Conservation (phyloP, 2,329 filamentous ascomycete genomes). For the Aspergillus caelatus region DNA sequence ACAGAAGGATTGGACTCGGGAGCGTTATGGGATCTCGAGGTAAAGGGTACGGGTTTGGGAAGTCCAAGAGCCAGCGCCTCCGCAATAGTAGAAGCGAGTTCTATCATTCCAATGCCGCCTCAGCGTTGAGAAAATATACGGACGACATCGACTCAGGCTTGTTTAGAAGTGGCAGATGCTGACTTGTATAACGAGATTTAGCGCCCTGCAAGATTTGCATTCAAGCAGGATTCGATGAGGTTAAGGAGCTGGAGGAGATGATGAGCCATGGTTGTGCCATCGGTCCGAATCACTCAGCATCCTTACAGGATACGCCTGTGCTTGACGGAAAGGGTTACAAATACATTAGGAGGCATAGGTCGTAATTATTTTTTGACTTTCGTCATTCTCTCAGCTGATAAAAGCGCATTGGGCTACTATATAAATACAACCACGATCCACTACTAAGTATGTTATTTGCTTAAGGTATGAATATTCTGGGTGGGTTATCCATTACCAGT, state of each 20-base stretch:
- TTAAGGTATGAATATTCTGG: neutral
- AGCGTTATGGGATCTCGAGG: constrained; percentile 38
- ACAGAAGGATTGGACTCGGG: constrained; percentile 39
- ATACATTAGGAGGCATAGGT: neutral
- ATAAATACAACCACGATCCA: neutral
- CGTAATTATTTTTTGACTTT: no score
- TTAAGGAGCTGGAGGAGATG: constrained; percentile 38
- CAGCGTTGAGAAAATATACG: constrained; percentile 25
- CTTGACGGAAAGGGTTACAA: neutral
- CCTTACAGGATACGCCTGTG: neutral
- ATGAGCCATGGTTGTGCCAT: neutral
- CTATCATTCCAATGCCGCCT: constrained; percentile 34
- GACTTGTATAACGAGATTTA: constrained; percentile 35
- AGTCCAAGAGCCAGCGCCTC: constrained; percentile 40
- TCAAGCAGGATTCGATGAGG: constrained; percentile 40
- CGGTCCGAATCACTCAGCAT: neutral
- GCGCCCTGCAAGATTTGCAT: constrained; percentile 33
- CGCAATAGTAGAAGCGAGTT: constrained; percentile 30
- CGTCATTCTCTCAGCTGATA: neutral
- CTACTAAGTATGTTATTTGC: neutral
- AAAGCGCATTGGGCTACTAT: neutral
- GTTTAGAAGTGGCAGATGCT: constrained; percentile 22
- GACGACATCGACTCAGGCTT: constrained; percentile 25
- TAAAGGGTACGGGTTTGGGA: constrained; percentile 42
- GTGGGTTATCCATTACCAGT: neutral